Base-by-base conservation (phyloP, 805 yeast genomes). In the Saturnispora silvae region DNA sequence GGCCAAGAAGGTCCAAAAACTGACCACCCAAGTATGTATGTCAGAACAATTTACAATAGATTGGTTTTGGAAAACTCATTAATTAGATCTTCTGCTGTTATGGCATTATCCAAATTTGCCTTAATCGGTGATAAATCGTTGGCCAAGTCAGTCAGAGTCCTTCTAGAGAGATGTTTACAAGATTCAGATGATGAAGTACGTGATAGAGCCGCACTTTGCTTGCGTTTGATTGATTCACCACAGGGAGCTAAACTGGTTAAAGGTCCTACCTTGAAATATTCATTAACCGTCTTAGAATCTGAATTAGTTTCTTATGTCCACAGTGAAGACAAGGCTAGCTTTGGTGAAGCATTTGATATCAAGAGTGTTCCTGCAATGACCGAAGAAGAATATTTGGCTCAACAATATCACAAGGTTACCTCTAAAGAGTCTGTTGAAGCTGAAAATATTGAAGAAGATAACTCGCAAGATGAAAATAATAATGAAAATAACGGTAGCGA, bases 111-210 rank as follows among this genome's bases (percentile, higher is more conserved):
- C 22, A 86, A 87, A 61, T 92, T 89, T 64, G 95, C 94, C 5
- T 64, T 83, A 40, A 72, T 78, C 29, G 77, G 77, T 40, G 94
- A 86, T 47, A 72, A 70, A 13, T 66, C 70, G 20, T 72, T 87
- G 44, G 64, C 72, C 38, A 67, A 70, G 44, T 80, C 86, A 38
- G 81, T 89, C 49, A 69, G 70, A 48, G 80, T 81, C 42, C 68
- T 92, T 49, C 70, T 92, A 48, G 68, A 70, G 42, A 77, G 96
- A 63, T 85, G 95, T 48, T 71, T 86, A 46, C 81, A 73, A 46
- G 98, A 89, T 59, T 72, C 68, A 31, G 96, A 89, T 57, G 98
- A 89, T 60, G 98, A 89, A 62, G 98, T 92, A 24, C 84, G 98
- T 67, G 98, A 89, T 57, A 78, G 98, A 57, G 96, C 98, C 8